A percentile compares a stretch with the other conserved stretches of the same genome.
These are phyloP conservation scores for Paratinospora sagittata DNA, from an alignment of 164 flowering plant species.

Conservation along the genomic window DNA sequence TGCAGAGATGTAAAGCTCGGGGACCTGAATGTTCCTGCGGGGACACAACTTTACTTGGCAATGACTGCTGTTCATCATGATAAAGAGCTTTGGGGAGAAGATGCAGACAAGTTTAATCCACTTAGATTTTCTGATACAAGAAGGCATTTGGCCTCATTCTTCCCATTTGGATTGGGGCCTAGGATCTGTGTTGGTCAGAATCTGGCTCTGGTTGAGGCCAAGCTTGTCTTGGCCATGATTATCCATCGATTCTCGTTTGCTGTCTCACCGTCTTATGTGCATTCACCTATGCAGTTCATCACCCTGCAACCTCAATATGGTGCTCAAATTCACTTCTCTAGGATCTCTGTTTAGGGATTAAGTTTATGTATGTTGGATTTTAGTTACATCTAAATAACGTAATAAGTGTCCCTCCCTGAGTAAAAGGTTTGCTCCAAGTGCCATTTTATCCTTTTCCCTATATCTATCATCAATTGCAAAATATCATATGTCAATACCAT, in stretches of 20 bases:
- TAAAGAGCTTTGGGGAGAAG: slow-evolving; percentile 38
- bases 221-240: slow-evolving; percentile 41
- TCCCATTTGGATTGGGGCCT: slow-evolving; percentile 41
- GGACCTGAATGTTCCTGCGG: slow-evolving; percentile 41
- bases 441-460: too few species aligned
- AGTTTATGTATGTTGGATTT: too few species aligned
- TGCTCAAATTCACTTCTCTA: slow-evolving; percentile 39
- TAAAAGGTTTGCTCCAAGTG: too few species aligned
- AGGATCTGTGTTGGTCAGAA: slow-evolving; percentile 54
- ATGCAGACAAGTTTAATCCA: slow-evolving; percentile 41
- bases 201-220: slow-evolving; percentile 47
- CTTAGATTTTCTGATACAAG: slow-evolving; percentile 22
- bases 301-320: slow-evolving; percentile 57
- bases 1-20: slow-evolving; percentile 41
- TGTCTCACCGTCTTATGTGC: slow-evolving; percentile 55
- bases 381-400: too few species aligned
- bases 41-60: slow-evolving; percentile 41
- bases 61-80: slow-evolving; percentile 49
- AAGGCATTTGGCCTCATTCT: slow-evolving; percentile 34
- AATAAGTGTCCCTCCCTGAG: too few species aligned
- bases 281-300: slow-evolving; percentile 44
- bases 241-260: slow-evolving; percentile 26
- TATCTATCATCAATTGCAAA: too few species aligned
- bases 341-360: slow-evolving; percentile 8
- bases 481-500: too few species aligned